These are phyloP conservation scores for Capsicum rhomboideum DNA, from an alignment of 257 asterid genomes.

Conservation along the genomic window DNA sequence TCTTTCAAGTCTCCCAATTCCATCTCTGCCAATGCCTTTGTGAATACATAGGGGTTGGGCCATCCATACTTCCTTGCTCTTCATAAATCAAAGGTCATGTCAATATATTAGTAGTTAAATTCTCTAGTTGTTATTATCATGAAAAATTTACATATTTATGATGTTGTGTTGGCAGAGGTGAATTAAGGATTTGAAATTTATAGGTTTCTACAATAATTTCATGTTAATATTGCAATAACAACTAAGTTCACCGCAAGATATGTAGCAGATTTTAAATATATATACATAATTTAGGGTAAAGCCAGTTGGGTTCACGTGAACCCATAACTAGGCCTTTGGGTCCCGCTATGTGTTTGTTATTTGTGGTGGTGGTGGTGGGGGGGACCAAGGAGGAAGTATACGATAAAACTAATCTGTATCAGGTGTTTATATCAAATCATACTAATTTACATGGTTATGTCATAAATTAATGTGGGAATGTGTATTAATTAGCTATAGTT, in stretches of 20 bases:
- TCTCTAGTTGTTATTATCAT: background rate
- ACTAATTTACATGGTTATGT: background rate
- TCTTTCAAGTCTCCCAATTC: slow-evolving; percentile 31
- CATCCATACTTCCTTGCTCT: slow-evolving; percentile 76
- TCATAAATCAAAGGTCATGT: background rate
- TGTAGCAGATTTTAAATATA: too few relatives aligned
- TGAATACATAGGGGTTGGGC: slow-evolving; percentile 80
- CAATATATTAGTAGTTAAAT: too few relatives aligned
- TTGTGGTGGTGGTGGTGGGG: too few relatives aligned
- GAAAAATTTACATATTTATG: background rate
- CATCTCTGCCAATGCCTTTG: slow-evolving; percentile 92
- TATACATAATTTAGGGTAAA: too few relatives aligned
- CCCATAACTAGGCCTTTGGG: too few relatives aligned
- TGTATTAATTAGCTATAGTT: background rate
- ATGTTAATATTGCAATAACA: background rate
- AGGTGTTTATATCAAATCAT: background rate
- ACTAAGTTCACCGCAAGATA: too few relatives aligned
- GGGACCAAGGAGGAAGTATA: too few relatives aligned
- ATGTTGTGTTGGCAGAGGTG: background rate
- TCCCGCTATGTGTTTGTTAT: too few relatives aligned
- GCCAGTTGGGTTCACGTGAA: too few relatives aligned
- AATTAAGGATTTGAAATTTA: background rate
- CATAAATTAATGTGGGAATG: background rate
- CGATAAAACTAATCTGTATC: too few relatives aligned
- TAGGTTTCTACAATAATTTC: background rate